Evolutionary conservation across 805 yeast species (phyloP).

Genomic region (Lachancea fermentati): DNA sequence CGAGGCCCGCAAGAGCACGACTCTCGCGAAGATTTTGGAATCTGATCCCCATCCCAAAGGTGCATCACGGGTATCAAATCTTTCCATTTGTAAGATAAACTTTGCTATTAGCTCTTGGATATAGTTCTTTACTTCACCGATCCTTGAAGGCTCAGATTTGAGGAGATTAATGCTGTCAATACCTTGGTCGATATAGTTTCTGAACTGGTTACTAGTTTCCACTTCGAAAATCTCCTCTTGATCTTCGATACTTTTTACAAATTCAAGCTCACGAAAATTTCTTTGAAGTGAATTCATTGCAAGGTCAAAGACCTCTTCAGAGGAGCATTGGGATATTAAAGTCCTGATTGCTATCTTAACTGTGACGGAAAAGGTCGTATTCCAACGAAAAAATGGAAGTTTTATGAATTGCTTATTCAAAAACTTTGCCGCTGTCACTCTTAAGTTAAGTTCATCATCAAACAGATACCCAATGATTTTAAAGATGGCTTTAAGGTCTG

Average conservation of each 20-base stretch:
- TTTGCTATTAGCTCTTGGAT: neutral
- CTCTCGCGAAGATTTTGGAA: slow-evolving; percentile 19
- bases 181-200: slow-evolving; percentile 40
- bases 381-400: slow-evolving; percentile 7
- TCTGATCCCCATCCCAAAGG: slow-evolving; percentile 26
- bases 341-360: slow-evolving; percentile 16
- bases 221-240: slow-evolving; percentile 47
- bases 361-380: slow-evolving; percentile 31
- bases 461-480: slow-evolving; percentile 36
- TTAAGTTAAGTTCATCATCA: slow-evolving; percentile 65
- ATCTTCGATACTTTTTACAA: neutral
- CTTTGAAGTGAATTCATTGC: neutral
- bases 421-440: slow-evolving; percentile 42
- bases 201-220: slow-evolving; percentile 65
- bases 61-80: slow-evolving; percentile 12
- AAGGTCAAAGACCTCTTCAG: neutral
- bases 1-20: slow-evolving; percentile 15
- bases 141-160: neutral
- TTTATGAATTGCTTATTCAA: slow-evolving; percentile 33
- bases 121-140: neutral
- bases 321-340: neutral
- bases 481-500: slow-evolving; percentile 15
- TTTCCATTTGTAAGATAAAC: neutral
- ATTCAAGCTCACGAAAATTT: neutral
- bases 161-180: slow-evolving; percentile 21